Evolutionary conservation across 345 rosid genomes (phyloP), one percentile per base, ranked within the genome.

Genomic region (Gossypium thurberi): DNA sequence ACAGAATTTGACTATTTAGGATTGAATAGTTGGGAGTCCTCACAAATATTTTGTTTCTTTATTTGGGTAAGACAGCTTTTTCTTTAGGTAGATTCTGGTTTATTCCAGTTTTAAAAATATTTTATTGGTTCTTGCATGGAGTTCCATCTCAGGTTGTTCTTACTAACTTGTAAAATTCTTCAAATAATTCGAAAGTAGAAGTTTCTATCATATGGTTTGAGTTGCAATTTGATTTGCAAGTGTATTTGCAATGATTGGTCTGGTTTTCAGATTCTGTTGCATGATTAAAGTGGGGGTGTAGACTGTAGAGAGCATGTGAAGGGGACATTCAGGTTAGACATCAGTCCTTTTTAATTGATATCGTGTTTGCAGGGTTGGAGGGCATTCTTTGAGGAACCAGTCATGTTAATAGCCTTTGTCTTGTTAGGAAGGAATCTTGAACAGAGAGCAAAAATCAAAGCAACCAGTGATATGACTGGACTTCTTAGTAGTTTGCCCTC

Each of bases 381-480:
- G 84, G 85, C 93, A 43, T 94, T 94, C 81, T 91, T 94, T 80
- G 98, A 94, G 90, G 98, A 94, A 73, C 97, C 97, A 28, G 84
- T 94, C 64, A 94, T 94, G 97, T 85, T 94, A 78, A 87, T 94
- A 79, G 96, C 97, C 72, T 90, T 94, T 82, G 97, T 94, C 69
- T 84, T 94, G 84, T 81, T 94, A 76, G 98, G 98, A 80, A 90
- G 95, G 80, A 94, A 94, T 84, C 97, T 94, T 81, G 98, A 94
- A 84, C 97, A 94, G 70, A 87, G 97, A 87, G 98, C 98, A 57
- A 90, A 94, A 85, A 89, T 94, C 57, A 92, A 94, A 88, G 97
- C 98, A 72, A 80, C 95, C 55, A 92, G 98, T 88, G 98, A 92
- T 82, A 89, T 94, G 98, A 92, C 97, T 37, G 94, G 97, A 74